Conservation (phyloP, 2,329 filamentous ascomycete genomes). For the Balansia obtecta region DNA sequence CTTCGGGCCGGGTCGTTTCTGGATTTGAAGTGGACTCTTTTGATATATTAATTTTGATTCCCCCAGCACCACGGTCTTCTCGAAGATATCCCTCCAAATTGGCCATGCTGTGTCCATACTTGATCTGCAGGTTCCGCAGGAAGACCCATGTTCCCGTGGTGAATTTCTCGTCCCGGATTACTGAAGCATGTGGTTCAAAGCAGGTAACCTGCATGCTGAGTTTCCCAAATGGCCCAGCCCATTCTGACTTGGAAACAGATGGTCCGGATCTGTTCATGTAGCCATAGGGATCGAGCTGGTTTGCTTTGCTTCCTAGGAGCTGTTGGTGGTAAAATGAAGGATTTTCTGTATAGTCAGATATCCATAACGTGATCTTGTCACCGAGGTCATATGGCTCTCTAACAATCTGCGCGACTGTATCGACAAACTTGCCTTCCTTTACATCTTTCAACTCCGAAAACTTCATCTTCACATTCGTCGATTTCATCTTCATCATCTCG, state of each 20-base stretch:
- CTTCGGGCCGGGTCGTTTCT: slow-evolving; percentile 31
- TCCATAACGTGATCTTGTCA: slow-evolving; percentile 49
- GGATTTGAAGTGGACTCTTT: slow-evolving; percentile 30
- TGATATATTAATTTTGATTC: slow-evolving; percentile 43
- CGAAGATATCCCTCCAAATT: slow-evolving; percentile 63
- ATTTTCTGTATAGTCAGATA: slow-evolving; percentile 77
- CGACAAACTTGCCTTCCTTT: slow-evolving; percentile 41
- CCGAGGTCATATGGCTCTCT: slow-evolving; percentile 29
- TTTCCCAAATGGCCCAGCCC: slow-evolving; percentile 65
- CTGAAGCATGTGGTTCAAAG: slow-evolving; percentile 53
- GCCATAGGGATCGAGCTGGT: slow-evolving; percentile 42
- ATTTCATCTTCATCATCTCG: slow-evolving; percentile 21
- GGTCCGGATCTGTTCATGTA: slow-evolving; percentile 30
- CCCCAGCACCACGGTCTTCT: slow-evolving; percentile 35
- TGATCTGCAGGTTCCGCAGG: slow-evolving; percentile 63
- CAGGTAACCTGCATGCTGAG: slow-evolving; percentile 59
- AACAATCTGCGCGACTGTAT: slow-evolving; percentile 63
- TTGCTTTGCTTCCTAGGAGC: slow-evolving; percentile 20
- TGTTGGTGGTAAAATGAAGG: slow-evolving; percentile 41
- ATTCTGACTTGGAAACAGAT: slow-evolving; percentile 24
- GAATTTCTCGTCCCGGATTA: slow-evolving; percentile 39
- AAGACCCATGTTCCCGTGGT: slow-evolving; percentile 47
- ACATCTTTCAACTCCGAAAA: slow-evolving; percentile 55
- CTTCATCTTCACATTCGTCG: slow-evolving; percentile 38
- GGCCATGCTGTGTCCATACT: slow-evolving; percentile 34